Evolutionary conservation across 2,329 filamentous ascomycete genomes (phyloP), one percentile per base, ranked within the genome.

Genomic region (Orbilia oligospora): DNA sequence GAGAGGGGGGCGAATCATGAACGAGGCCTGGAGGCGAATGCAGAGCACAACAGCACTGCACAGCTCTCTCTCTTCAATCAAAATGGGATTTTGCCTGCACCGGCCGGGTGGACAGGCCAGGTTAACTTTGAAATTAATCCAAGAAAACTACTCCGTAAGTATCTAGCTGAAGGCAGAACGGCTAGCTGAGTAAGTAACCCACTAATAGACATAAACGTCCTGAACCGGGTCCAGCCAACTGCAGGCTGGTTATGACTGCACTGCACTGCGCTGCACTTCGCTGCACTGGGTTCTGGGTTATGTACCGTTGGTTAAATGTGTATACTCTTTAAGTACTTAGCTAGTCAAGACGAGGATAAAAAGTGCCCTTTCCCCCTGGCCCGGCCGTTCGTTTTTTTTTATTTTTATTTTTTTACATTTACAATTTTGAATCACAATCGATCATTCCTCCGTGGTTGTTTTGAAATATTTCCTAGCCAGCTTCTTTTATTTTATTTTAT

Each of bases 381-480:
- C n/a, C 12, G 68, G n/a, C 56, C 56, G 48, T 27, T 55, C 56
- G 56, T 18, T 30, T 65, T 5, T 56, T 30, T 30, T 30, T n/a
- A n/a, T n/a, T n/a, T 3, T 6, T 3, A 30, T 30, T 30, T 30
- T 30, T 70, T 63, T 27, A 30, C 51, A 53, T 53, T n/a, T n/a
- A n/a, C n/a, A n/a, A n/a, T n/a, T n/a, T n/a, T n/a, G n/a, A 14
- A n/a, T 9, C 41, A 64, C 30, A 22, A 9, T n/a, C n/a, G n/a
- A n/a, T 65, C 56, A 71, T 65, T 71, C 68, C 68, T 64, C 55
- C 56, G 56, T 36, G 20, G 56, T 71, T 53, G 67, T 61, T 46
- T 71, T 71, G 51, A 55, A 70, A 63, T 53, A 71, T 49, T 71
- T 69, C 66, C 48, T 51, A 51, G 48, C 48, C 51, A 56, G 66